A percentile compares a stretch with the other conserved stretches of the same genome.
These are phyloP conservation scores for Suhomyces wounanorum DNA, from an alignment of 1,139 yeast genomes.

Conservation along the genomic window DNA sequence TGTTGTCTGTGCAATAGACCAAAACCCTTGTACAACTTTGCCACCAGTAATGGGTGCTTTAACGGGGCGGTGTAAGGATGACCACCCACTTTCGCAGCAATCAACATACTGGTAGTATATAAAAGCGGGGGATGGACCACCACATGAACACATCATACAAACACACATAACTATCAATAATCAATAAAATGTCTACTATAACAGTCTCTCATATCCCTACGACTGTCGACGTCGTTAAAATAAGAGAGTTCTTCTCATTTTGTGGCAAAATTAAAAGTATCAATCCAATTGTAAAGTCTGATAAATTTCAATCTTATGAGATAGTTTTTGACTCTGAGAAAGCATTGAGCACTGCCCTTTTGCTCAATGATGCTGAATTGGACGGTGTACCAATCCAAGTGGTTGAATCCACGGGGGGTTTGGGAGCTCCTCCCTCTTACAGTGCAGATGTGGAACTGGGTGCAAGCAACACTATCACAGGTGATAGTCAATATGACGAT, in stretches of 20 bases:
- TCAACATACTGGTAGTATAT: not conserved
- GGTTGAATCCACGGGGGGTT: constrained; percentile 29
- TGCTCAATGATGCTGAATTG: constrained; percentile 73
- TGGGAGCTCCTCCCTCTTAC: constrained; percentile 21
- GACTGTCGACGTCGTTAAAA: constrained; percentile 53
- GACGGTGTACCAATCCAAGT: constrained; percentile 59
- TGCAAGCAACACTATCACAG: constrained; percentile 32
- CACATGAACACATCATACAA: not conserved
- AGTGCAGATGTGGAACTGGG: constrained; percentile 11
- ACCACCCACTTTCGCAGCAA: not conserved
- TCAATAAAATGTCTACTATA: constrained; percentile 36
- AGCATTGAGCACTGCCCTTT: constrained; percentile 73
- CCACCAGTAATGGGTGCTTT: not conserved
- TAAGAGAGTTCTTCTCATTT: constrained; percentile 71
- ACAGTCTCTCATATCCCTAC: constrained; percentile 64
- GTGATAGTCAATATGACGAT: constrained; percentile 46
- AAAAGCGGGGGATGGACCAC: not conserved
- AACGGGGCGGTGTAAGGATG: not conserved
- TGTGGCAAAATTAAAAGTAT: constrained; percentile 68
- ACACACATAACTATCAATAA: not conserved
- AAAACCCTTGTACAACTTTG: not conserved
- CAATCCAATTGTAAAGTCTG: constrained; percentile 29
- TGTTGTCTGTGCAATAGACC: not conserved
- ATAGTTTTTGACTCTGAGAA: constrained; percentile 58
- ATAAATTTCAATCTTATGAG: constrained; percentile 39